A percentile compares a stretch with the other conserved stretches of the same genome.
phyloP scores from a whole-genome alignment of 305 asterid species.

The Fraxinus sp. region DNA sequence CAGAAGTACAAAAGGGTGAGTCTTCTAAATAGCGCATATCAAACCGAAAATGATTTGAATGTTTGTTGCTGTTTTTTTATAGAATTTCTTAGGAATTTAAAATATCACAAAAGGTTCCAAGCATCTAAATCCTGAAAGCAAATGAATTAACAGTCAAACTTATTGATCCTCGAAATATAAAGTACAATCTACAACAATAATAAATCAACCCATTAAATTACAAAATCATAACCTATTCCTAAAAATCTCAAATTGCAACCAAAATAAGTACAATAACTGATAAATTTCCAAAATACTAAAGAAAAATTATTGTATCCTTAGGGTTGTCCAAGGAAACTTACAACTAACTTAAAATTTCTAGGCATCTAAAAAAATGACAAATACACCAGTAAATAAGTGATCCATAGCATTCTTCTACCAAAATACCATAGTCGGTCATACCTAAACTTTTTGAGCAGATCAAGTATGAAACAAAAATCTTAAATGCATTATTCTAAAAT shows the following conservation, averaged over 20 bases:
- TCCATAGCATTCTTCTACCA: neutral
- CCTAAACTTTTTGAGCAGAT: neutral
- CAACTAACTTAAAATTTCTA: neutral
- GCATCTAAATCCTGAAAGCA: neutral
- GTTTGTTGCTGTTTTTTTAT: neutral
- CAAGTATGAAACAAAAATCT: neutral
- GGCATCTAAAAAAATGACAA: neutral
- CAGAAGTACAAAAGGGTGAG: constrained; percentile 95
- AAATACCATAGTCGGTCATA: neutral
- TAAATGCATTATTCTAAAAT: neutral
- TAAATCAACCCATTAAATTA: neutral
- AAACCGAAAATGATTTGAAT: neutral
- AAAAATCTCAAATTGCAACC: neutral
- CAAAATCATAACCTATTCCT: neutral
- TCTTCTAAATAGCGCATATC: constrained; percentile 6
- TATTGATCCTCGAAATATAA: neutral
- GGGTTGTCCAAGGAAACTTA: neutral
- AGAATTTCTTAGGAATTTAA: neutral
- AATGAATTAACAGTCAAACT: neutral
- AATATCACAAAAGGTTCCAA: neutral
- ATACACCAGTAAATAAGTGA: neutral
- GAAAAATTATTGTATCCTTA: neutral
- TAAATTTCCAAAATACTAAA: neutral
- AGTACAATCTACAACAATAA: neutral
- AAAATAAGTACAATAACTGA: neutral